Evolutionary conservation across 495 filamentous ascomycete genomes (phyloP).

Genomic region (Parachaetomium inaequale): DNA sequence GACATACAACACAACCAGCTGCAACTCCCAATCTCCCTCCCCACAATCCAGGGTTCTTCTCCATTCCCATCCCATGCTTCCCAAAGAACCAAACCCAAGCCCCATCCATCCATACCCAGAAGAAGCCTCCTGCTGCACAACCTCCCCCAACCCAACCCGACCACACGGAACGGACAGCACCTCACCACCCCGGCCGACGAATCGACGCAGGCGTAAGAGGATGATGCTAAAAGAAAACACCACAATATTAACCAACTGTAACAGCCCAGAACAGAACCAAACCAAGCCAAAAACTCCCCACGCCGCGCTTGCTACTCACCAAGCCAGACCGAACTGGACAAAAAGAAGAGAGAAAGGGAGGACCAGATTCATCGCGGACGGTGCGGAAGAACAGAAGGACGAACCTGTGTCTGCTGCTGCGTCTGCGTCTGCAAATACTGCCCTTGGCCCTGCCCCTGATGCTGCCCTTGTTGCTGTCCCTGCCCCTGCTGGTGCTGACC

Average conservation of each 20-base stretch:
- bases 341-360: not conserved
- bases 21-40: not conserved
- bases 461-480: conserved; percentile 14
- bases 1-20: conserved; percentile 1
- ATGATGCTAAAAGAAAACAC: conserved; percentile 1
- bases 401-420: conserved; percentile 16
- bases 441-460: not conserved
- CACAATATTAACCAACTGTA: conserved; percentile 7
- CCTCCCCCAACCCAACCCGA: not conserved
- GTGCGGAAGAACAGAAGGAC: conserved; percentile 13
- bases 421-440: not conserved
- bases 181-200: not conserved
- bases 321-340: not conserved
- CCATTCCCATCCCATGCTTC: conserved; percentile 1
- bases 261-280: not conserved
- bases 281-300: not conserved
- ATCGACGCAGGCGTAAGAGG: conserved; percentile 14
- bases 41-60: not conserved
- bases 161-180: not conserved
- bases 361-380: conserved; percentile 3
- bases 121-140: not conserved
- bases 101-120: not conserved
- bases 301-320: not conserved
- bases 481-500: conserved; percentile 11
- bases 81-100: not conserved